These are phyloP conservation scores for Penicillium polonicum DNA, from an alignment of 2,329 filamentous ascomycete genomes.

Conservation along the genomic window DNA sequence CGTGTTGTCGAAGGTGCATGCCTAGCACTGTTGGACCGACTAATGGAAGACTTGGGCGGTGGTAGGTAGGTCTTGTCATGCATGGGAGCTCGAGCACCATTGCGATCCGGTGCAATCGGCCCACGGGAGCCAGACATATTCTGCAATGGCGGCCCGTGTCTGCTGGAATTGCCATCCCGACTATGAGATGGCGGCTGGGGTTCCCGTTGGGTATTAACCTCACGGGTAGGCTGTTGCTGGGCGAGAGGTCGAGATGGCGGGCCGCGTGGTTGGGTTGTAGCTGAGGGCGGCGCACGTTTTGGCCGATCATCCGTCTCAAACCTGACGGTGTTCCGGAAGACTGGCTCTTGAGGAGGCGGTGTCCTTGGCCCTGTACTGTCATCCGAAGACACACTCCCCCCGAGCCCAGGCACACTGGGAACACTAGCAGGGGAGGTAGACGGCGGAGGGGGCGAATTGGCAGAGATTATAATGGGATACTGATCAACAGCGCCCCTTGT, in stretches of 20 bases:
- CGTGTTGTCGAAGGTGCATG: conserved; percentile 7
- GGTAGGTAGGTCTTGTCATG: not conserved
- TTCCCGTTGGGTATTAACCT: conserved; percentile 1
- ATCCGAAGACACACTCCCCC: conserved; percentile 28
- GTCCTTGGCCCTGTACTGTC: conserved; percentile 30
- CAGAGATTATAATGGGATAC: conserved; percentile 43
- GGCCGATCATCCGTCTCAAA: not conserved
- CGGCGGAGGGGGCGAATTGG: conserved; percentile 21
- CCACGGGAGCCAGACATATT: conserved; percentile 9
- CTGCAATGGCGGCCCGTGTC: conserved; percentile 3
- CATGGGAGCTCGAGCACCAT: conserved; percentile 9
- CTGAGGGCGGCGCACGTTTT: not conserved
- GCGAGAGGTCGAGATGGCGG: conserved; percentile 4
- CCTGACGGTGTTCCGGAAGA: conserved; percentile 6
- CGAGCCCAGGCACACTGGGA: conserved; percentile 20
- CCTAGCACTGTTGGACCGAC: conserved; percentile 25
- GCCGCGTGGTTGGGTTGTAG: conserved; percentile 13
- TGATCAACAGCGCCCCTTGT: conserved; percentile 46
- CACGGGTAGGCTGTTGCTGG: conserved; percentile 6
- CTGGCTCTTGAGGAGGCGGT: conserved; percentile 25
- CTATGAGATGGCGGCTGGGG: conserved; percentile 5
- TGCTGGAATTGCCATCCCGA: not conserved
- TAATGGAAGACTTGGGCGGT: conserved; percentile 4
- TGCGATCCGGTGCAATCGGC: conserved; percentile 9
- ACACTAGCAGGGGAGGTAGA: conserved; percentile 15